These are phyloP conservation scores for Abelmoschus esculentus DNA, from an alignment of 345 rosid genomes.

Conservation along the genomic window DNA sequence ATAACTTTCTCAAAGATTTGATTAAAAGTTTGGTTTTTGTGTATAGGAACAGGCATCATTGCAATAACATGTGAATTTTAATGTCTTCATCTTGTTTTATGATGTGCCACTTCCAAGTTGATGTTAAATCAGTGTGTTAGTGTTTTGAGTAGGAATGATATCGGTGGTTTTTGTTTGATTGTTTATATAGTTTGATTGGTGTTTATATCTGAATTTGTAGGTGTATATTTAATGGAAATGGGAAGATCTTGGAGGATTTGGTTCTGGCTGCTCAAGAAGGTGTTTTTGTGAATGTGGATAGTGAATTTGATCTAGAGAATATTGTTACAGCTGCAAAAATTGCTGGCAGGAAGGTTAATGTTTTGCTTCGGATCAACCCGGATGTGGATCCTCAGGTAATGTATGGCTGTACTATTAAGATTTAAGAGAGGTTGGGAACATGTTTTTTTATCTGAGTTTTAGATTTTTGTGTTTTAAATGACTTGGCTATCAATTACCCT, in stretches of 20 bases:
- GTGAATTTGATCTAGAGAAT: constrained; percentile 92
- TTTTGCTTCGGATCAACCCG: constrained; percentile 93
- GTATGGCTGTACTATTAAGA: neutral
- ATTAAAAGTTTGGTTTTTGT: neutral
- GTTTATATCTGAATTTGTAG: constrained; percentile 24
- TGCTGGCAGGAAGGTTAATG: constrained; percentile 85
- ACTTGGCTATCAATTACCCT: neutral
- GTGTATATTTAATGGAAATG: constrained; percentile 96
- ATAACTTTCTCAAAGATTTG: neutral
- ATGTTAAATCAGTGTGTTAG: neutral
- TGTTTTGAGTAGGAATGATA: constrained; percentile 2
- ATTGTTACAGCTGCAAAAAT: constrained; percentile 82
- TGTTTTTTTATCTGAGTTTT: neutral
- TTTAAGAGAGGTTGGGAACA: neutral
- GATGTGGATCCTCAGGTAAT: constrained; percentile 94
- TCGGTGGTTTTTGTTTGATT: too few species aligned
- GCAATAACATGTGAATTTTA: neutral
- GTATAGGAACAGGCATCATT: neutral
- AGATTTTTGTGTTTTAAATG: neutral
- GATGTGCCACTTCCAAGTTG: neutral
- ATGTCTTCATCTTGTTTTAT: neutral
- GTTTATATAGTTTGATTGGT: neutral
- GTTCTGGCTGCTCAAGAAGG: constrained; percentile 91
- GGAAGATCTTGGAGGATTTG: constrained; percentile 90
- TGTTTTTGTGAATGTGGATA: constrained; percentile 92